Conservation (phyloP, 2,329 filamentous ascomycete species). For the Coniochaeta sp. region DNA sequence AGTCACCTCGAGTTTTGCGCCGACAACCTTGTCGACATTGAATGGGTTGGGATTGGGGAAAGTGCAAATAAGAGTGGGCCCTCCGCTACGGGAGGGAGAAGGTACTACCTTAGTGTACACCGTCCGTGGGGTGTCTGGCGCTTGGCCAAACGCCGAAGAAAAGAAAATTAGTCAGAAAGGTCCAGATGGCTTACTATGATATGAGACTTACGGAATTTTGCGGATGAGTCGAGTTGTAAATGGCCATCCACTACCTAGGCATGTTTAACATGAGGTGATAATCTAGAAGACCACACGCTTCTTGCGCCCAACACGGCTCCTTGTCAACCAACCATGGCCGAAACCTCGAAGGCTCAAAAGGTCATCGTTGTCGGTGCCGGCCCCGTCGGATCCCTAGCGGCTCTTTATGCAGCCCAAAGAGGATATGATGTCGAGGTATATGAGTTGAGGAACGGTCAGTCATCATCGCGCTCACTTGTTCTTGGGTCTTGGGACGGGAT, state of each 20-base stretch:
- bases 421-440: constrained; percentile 91
- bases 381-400: constrained; percentile 86
- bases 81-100: no score
- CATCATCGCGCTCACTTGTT: constrained; percentile 2
- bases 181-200: no score
- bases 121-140: no score
- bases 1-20: background rate
- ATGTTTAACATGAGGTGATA: no score
- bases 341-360: constrained; percentile 42
- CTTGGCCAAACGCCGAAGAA: no score
- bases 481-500: background rate
- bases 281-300: no score
- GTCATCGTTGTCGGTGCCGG: constrained; percentile 84
- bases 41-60: background rate
- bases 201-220: no score
- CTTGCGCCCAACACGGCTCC: no score
- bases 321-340: background rate
- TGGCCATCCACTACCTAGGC: no score
- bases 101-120: no score
- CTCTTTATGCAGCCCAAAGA: constrained; percentile 81
- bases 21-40: background rate
- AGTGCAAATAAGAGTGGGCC: background rate
- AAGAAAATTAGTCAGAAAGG: no score
- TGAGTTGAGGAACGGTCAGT: constrained; percentile 47
- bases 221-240: no score